phyloP scores from a whole-genome alignment of 2,329 filamentous ascomycete genomes.

The Sclerotinia nivalis region DNA sequence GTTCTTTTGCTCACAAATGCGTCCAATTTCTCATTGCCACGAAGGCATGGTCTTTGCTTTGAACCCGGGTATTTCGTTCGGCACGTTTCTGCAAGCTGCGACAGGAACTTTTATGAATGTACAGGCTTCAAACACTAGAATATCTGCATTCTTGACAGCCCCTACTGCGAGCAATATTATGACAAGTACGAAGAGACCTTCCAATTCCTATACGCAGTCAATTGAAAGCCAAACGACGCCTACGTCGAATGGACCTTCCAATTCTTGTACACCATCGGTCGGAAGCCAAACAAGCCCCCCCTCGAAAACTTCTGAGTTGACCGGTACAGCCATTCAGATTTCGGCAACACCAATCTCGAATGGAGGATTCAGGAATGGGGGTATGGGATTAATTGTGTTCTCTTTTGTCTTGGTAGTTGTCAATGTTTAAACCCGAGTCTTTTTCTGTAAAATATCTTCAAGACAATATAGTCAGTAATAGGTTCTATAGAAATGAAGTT shows the following conservation, averaged over 20 bases:
- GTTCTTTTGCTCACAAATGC: not conserved
- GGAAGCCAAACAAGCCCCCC: too few species aligned
- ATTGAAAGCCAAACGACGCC: not conserved
- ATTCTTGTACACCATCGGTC: not conserved
- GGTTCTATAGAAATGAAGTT: not conserved
- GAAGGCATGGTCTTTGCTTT: not conserved
- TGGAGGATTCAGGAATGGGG: not conserved
- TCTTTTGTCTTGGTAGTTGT: not conserved
- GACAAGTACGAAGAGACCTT: not conserved
- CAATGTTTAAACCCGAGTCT: not conserved
- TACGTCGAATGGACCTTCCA: not conserved
- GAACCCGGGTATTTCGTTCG: not conserved
- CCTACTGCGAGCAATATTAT: not conserved
- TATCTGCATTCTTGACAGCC: not conserved
- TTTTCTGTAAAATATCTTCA: not conserved
- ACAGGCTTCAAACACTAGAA: not conserved
- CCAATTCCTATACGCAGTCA: not conserved
- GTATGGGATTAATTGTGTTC: not conserved
- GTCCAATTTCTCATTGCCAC: not conserved
- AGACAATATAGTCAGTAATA: not conserved
- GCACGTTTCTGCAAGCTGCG: not conserved
- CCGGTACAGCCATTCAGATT: too few species aligned
- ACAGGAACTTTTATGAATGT: not conserved
- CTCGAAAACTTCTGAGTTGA: not conserved
- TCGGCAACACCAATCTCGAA: not conserved